A percentile compares a stretch with the other conserved stretches of the same genome.
phyloP scores from a whole-genome alignment of 805 yeast genomes.

The Kodamaea neixiangensis region DNA sequence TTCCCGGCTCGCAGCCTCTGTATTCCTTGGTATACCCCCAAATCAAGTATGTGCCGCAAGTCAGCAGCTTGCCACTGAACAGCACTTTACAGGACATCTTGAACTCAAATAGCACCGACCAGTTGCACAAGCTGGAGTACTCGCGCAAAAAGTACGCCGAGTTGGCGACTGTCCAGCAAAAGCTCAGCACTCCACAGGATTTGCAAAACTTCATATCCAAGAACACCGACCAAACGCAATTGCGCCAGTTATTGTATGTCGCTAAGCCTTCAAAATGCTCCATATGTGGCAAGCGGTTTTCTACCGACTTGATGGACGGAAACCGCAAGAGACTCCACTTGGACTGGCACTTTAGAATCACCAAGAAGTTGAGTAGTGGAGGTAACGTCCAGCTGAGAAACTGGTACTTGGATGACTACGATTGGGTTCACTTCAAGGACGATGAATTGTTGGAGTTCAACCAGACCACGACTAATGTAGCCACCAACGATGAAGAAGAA shows the following conservation, averaged over 20 bases:
- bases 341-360: conserved; percentile 96
- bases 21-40: conserved; percentile 35
- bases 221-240: conserved; percentile 25
- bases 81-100: conserved; percentile 27
- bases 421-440: conserved; percentile 77
- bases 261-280: conserved; percentile 78
- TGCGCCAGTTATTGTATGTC: conserved; percentile 46
- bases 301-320: conserved; percentile 56
- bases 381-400: conserved; percentile 65
- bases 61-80: conserved; percentile 19
- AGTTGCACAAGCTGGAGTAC: conserved; percentile 30
- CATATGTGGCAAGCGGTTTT: conserved; percentile 86
- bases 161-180: conserved; percentile 27
- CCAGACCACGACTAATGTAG: conserved; percentile 5
- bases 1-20: conserved; percentile 38
- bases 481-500: conserved; percentile 9
- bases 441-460: conserved; percentile 46
- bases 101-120: conserved; percentile 17
- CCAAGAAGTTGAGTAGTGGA: conserved; percentile 57
- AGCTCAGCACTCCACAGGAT: conserved; percentile 9
- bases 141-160: conserved; percentile 36
- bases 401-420: conserved; percentile 75
- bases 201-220: conserved; percentile 41
- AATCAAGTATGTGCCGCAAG: conserved; percentile 26
- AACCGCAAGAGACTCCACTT: conserved; percentile 63